Conservation (phyloP, 352 stramenopile genomes). For the Aphanomyces astaci region DNA sequence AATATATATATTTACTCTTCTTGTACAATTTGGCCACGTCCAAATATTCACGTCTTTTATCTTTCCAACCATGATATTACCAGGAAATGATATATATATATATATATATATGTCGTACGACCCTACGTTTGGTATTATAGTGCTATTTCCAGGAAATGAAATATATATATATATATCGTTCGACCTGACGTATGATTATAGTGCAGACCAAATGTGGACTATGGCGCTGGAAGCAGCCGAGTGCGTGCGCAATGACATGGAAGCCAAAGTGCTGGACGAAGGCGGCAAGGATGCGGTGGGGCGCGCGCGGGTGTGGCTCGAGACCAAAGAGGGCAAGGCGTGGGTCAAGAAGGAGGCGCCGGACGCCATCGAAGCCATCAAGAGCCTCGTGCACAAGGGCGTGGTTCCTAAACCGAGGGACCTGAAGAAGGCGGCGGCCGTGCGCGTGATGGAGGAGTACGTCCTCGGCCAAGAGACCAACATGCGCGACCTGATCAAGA, state of each 20-base stretch:
- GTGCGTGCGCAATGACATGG: slow-evolving; percentile 29
- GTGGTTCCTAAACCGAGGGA: slow-evolving; percentile 50
- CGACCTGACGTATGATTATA: neutral
- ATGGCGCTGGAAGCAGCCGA: slow-evolving; percentile 35
- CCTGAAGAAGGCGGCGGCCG: slow-evolving; percentile 36
- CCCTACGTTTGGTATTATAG: too few species aligned
- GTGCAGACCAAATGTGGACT: slow-evolving; percentile 32
- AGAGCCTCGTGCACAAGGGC: slow-evolving; percentile 39
- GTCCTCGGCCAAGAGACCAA: slow-evolving; percentile 32
- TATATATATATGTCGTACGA: neutral
- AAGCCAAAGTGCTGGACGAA: slow-evolving; percentile 29
- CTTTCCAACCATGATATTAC: too few species aligned
- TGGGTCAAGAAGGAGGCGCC: slow-evolving; percentile 50
- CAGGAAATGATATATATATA: neutral
- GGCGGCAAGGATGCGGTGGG: slow-evolving; percentile 23
- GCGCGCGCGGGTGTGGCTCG: slow-evolving; percentile 43
- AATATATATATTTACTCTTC: too few species aligned
- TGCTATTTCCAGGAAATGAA: too few species aligned
- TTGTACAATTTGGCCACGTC: too few species aligned
- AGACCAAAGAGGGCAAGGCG: slow-evolving; percentile 52
- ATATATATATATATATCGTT: neutral
- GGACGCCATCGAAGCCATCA: slow-evolving; percentile 39
- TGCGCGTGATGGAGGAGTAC: slow-evolving; percentile 37
- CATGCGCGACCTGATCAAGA: slow-evolving; percentile 28
- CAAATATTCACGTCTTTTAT: too few species aligned